Evolutionary conservation across 2,329 filamentous ascomycete species (phyloP), one percentile per base, ranked within the genome.

Genomic region (Ploettnerulaceae sp.): DNA sequence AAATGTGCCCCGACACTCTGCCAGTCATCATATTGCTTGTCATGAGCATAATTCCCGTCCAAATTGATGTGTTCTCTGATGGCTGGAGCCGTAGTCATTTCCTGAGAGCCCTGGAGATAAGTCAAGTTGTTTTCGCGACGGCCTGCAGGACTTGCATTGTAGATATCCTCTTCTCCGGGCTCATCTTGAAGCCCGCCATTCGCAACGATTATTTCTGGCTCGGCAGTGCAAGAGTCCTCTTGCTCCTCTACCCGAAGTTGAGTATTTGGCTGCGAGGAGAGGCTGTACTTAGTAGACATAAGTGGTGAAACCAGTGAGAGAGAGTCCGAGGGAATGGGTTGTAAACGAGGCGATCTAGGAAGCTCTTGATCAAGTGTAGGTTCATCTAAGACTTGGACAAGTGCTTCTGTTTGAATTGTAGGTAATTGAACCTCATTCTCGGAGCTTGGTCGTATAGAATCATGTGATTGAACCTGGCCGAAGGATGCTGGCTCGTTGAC

Each of bases 221-320:
- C 17, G 9, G 3, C 31, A 21, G 15, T 28, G 14, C 12, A n/a
- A 2, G 26, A 29, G 7, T 9, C 5, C 20, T 41, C 36, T 8
- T 28, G 21, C 4, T 34, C 11, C 25, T 29, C 12, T 31, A 24
- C 9, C 8, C 11, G 6, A n/a, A 17, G 20, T 40, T 36, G 20
- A 6, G 2, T 29, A 31, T 31, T 35, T 15, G 25, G 22, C 6
- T 33, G 29, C 7, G 21, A 31, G 25, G 22, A 52, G 33, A 8
- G 21, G 26, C 28, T 45, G 29, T 42, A 35, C 29, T 32, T 49
- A 5, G 7, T 44, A 14, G 57, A 46, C 4, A 59, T 29, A 1
- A 59, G 48, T 21, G 59, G 57, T n/a, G 59, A 61, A 7, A 61
- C 56, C 11, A 58, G 48, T 33, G 60, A 54, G 11, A 62, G 47